phyloP scores from a whole-genome alignment of 495 filamentous ascomycete genomes.

The Penicillium lividum region DNA sequence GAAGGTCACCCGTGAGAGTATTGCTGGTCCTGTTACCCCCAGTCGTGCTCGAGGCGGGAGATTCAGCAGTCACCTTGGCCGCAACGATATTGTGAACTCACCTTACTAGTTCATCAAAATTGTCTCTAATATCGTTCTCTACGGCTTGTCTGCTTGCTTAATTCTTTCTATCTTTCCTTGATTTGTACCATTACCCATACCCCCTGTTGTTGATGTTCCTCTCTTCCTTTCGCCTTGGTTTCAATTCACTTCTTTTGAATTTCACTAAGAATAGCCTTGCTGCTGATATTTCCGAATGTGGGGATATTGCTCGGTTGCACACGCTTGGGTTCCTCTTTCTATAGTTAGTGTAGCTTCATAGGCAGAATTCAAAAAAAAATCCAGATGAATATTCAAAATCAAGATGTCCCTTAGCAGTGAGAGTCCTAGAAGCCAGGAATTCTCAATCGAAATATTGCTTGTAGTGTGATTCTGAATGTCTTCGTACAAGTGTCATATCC shows the following conservation, averaged over 20 bases:
- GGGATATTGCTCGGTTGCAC: neutral
- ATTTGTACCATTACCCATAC: slow-evolving; percentile 41
- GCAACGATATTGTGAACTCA: slow-evolving; percentile 81
- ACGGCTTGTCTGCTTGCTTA: slow-evolving; percentile 9
- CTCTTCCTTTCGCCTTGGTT: neutral
- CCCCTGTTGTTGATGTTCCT: slow-evolving; percentile 35
- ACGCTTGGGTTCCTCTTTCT: neutral
- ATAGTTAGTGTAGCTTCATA: neutral
- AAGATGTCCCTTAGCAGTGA: too few relatives aligned
- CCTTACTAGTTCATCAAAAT: slow-evolving; percentile 58
- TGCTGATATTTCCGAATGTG: neutral
- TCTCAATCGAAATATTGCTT: too few relatives aligned
- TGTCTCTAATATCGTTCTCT: slow-evolving; percentile 11
- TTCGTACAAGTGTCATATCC: too few relatives aligned
- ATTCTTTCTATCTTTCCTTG: slow-evolving; percentile 12
- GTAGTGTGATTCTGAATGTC: too few relatives aligned
- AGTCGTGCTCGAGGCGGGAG: slow-evolving; percentile 42
- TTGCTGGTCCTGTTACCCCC: slow-evolving; percentile 65
- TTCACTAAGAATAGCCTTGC: neutral
- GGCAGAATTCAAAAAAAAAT: too few relatives aligned
- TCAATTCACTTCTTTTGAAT: neutral
- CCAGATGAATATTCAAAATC: too few relatives aligned
- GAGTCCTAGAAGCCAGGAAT: too few relatives aligned
- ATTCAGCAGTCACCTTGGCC: slow-evolving; percentile 59
- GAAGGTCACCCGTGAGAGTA: slow-evolving; percentile 90